phyloP scores from a whole-genome alignment of 2,329 filamentous ascomycete species.

The Ceratocystiopsis minuta region DNA sequence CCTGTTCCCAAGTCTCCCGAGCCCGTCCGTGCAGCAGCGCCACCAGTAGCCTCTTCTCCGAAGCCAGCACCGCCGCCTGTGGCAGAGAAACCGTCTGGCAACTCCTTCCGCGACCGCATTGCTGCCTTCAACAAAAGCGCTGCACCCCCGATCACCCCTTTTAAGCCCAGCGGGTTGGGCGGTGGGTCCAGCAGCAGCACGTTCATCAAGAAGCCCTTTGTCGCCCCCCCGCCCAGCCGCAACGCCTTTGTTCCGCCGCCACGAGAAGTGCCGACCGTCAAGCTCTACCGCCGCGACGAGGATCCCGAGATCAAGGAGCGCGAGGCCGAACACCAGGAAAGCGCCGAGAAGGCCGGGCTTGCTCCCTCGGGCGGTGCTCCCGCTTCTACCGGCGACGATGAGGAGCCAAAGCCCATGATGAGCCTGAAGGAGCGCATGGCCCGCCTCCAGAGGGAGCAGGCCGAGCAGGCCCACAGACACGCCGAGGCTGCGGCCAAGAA shows the following conservation, averaged over 20 bases:
- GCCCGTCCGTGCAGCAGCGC: constrained; percentile 19
- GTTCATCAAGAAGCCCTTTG: constrained; percentile 94
- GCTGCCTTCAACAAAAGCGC: constrained; percentile 89
- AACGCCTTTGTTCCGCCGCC: constrained; percentile 73
- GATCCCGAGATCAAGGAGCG: constrained; percentile 54
- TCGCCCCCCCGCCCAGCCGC: constrained; percentile 82
- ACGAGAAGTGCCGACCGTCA: constrained; percentile 51
- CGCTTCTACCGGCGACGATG: constrained; percentile 31
- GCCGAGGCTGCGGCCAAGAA: constrained; percentile 64
- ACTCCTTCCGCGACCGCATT: constrained; percentile 86
- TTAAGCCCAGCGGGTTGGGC: constrained; percentile 55
- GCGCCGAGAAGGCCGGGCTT: constrained; percentile 51
- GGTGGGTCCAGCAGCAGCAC: constrained; percentile 31
- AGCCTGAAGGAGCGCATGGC: constrained; percentile 93
- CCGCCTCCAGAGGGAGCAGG: constrained; percentile 78
- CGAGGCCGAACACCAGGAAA: constrained; percentile 46
- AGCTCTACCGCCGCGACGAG: constrained; percentile 72
- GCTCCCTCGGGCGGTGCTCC: constrained; percentile 14
- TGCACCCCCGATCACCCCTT: constrained; percentile 72
- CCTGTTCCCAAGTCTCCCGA: constrained; percentile 20
- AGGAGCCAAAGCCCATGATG: constrained; percentile 76
- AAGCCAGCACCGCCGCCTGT: constrained; percentile 40
- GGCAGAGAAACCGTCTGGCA: constrained; percentile 53
- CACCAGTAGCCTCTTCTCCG: constrained; percentile 14
- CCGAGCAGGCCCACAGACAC: constrained; percentile 71